Evolutionary conservation across 352 stramenopile genomes (phyloP), one percentile per base, ranked within the genome.

Genomic region (Pythium oligandrum): DNA sequence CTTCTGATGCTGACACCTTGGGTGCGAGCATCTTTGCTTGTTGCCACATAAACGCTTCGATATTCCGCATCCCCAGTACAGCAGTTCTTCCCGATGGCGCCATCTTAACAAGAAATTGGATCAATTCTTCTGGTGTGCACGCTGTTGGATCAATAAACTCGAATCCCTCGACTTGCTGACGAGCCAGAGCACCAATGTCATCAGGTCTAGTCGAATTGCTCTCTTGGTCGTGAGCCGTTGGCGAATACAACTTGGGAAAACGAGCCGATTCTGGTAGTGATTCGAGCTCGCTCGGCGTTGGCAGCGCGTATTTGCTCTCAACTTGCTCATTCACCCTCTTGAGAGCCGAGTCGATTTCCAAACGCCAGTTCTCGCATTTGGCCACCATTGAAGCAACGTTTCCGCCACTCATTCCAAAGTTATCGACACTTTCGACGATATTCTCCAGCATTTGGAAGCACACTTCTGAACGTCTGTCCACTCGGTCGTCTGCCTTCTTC

Each of bases 101-200:
- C 6, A 7, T 32, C 8, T 31, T 32, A n/a, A 6, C 8, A 8
- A 48, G 26, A 31, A 30, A 48, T n/a, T 48, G 10, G 6, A 48
- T n/a, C 9, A 48, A n/a, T 9, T 11, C 26, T n/a, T 11, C 43
- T 9, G 43, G 8, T 31, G 43, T 31, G 43, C 10, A 48, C 10
- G 43, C 17, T 9, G 8, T 31, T 31, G 9, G 6, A 48, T 48
- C 43, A 48, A 48, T 6, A 31, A 48, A 48, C 43, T 48, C 43
- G 43, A 30, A 48, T 6, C 6, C 43, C 9, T 30, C 9, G 6
- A 48, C 17, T 48, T 48, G 17, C 17, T 26, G 17, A 26, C 17
- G 17, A 26, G 17, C 17, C 17, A 26, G 17, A 26, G 17, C 17
- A 26, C 17, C 17, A 26, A 26, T 26, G 17, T 26, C 17, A 26